A percentile compares a stretch with the other conserved stretches of the same genome.
Conservation (phyloP, 1,139 yeast species). For the Suhomyces maxii region DNA sequence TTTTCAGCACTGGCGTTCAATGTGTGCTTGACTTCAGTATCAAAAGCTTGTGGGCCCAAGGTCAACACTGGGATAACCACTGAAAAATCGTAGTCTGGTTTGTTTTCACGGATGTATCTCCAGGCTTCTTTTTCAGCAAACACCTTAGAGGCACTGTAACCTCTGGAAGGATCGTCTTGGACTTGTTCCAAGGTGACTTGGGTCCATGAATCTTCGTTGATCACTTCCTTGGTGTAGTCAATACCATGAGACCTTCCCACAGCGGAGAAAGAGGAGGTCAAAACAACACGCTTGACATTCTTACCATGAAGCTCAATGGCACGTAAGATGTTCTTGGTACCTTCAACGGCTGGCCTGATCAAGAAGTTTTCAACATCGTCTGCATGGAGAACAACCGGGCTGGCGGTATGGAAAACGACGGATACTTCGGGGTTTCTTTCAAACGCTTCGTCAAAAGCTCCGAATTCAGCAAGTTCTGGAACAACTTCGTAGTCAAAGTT, state of each 20-base stretch:
- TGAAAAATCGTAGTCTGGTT: conserved; percentile 24
- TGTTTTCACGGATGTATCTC: conserved; percentile 16
- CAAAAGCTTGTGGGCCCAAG: conserved; percentile 27
- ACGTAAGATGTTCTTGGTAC: conserved; percentile 31
- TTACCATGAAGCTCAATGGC: conserved; percentile 28
- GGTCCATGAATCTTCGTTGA: conserved; percentile 42
- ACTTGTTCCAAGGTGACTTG: conserved; percentile 35
- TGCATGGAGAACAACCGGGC: conserved; percentile 32
- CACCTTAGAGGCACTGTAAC: conserved; percentile 53
- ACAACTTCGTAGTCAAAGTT: conserved; percentile 31
- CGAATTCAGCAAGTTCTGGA: conserved; percentile 27
- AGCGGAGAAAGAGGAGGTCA: conserved; percentile 27
- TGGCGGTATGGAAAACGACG: conserved; percentile 42
- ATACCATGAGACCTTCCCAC: not conserved
- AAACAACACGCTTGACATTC: conserved; percentile 18
- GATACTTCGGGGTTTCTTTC: conserved; percentile 28
- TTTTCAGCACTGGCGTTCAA: conserved; percentile 38
- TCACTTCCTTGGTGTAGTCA: conserved; percentile 11
- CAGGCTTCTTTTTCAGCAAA: conserved; percentile 56
- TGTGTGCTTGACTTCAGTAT: conserved; percentile 25
- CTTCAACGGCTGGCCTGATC: conserved; percentile 35
- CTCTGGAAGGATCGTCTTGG: conserved; percentile 26
- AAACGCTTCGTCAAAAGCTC: conserved; percentile 37
- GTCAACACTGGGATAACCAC: conserved; percentile 22
- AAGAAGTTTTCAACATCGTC: conserved; percentile 17